Evolutionary conservation across 225 moss, liverwort and hornwort genomes (phyloP), one percentile per base, ranked within the genome.

Genomic region (Pseudisothecium myosuroides): DNA sequence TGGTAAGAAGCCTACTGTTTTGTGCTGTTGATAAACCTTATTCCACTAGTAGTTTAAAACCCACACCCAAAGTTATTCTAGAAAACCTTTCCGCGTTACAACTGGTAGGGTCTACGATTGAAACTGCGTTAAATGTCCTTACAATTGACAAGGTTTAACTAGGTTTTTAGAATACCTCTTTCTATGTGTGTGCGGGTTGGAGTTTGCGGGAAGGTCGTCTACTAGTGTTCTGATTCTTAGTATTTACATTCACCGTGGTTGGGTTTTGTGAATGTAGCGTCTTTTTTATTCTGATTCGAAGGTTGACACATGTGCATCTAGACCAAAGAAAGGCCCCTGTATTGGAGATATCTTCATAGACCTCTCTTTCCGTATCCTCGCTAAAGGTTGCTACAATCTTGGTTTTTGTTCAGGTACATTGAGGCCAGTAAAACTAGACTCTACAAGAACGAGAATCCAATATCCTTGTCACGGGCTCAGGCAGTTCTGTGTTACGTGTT

Each of bases 351-450:
- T 74, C n/a, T 86, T 62, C 34, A 27, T 67, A 52, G 49, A 55
- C 36, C 31, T 88, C 37, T 72, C 63, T 80, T 73, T 80, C 32
- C 73, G 47, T 80, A 64, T 90, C 58, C 60, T 83, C 34, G 21
- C 69, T 88, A 12, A 83, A 84, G 28, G 37, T 82, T 87, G 63
- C 71, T 62, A 32, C 45, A 76, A 86, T 49, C 56, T 62, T 56
- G 54, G 63, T 58, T 85, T 54, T 36, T 89, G 45, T 76, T 63
- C 94, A 98, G 98, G 96, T 96, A 96, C 80, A 96, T 96, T 85
- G 96, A 96, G 88, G 96, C 94, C 80, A 96, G 96, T 89, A 95
- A 96, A 91, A 96, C 96, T 75, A 94, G 96, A 68, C 93, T 98
- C 14, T 96, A 96, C 92, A 95, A 96, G 80, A 95, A 94, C 74